These are phyloP conservation scores for Plasmodium vivax DNA, from an alignment of 169 alveolate species.

Conservation along the genomic window DNA sequence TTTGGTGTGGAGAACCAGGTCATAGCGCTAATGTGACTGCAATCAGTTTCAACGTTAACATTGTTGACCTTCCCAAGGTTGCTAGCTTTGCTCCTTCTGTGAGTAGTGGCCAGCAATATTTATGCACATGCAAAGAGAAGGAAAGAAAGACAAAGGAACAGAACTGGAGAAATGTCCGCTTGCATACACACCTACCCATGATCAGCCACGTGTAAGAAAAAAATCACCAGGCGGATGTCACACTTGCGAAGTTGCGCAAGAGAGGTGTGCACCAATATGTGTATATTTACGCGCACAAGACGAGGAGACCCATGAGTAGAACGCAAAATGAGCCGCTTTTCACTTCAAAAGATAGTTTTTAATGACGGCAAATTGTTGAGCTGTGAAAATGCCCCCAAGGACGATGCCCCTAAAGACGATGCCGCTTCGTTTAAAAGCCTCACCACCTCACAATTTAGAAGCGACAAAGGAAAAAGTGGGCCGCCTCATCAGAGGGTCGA, in stretches of 20 bases:
- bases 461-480: neutral
- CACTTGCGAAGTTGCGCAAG: neutral
- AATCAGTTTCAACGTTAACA: neutral
- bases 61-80: neutral
- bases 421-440: neutral
- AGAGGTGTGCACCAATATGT: neutral
- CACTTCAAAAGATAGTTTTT: neutral
- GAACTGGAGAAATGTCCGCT: neutral
- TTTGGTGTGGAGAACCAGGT: neutral
- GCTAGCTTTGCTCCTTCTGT: neutral
- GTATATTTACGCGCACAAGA: neutral
- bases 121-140: neutral
- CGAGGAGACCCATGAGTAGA: neutral
- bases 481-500: neutral
- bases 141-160: neutral
- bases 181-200: neutral
- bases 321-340: neutral
- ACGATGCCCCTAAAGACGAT: neutral
- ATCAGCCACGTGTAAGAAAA: neutral
- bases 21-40: neutral
- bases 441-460: neutral
- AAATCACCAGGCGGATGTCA: neutral
- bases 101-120: neutral
- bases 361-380: neutral
- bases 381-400: neutral